Conservation (phyloP, 1,139 yeast species). For the Suhomyces coccinellae region DNA sequence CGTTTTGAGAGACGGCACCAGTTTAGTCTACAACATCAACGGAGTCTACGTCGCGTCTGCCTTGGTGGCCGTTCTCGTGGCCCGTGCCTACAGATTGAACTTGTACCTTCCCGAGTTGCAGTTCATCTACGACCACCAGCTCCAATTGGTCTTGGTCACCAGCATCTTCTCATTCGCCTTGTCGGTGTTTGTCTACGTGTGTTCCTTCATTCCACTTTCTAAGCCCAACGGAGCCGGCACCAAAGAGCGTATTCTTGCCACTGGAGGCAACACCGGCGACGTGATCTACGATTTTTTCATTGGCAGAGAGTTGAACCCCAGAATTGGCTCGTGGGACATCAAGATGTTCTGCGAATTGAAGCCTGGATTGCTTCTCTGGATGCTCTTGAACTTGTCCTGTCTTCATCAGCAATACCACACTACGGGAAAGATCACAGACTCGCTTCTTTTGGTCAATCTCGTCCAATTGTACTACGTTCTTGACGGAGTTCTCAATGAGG, state of each 20-base stretch:
- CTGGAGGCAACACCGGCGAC: slow-evolving; percentile 84
- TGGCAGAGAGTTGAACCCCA: slow-evolving; percentile 93
- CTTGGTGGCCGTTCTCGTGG: slow-evolving; percentile 46
- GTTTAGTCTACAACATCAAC: slow-evolving; percentile 74
- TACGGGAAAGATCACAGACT: slow-evolving; percentile 64
- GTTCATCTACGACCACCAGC: slow-evolving; percentile 67
- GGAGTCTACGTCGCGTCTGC: slow-evolving; percentile 61
- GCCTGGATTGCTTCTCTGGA: slow-evolving; percentile 92
- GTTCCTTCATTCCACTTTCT: slow-evolving; percentile 62
- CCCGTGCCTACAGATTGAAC: slow-evolving; percentile 55
- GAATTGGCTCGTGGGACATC: slow-evolving; percentile 82
- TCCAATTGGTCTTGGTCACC: slow-evolving; percentile 64
- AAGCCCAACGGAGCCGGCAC: slow-evolving; percentile 54
- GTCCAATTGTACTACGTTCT: slow-evolving; percentile 81
- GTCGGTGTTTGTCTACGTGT: slow-evolving; percentile 63
- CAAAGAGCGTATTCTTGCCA: slow-evolving; percentile 70
- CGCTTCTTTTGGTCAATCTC: slow-evolving; percentile 65
- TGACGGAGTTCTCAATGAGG: slow-evolving; percentile 92
- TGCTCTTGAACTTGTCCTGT: slow-evolving; percentile 74
- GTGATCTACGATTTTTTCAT: slow-evolving; percentile 89
- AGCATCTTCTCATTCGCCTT: slow-evolving; percentile 63
- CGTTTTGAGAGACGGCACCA: slow-evolving; percentile 70
- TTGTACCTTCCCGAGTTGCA: slow-evolving; percentile 72
- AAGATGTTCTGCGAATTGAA: slow-evolving; percentile 91
- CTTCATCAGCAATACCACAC: slow-evolving; percentile 74